Conservation (phyloP, 345 rosid genomes). For the Anastatica hierochuntica region DNA sequence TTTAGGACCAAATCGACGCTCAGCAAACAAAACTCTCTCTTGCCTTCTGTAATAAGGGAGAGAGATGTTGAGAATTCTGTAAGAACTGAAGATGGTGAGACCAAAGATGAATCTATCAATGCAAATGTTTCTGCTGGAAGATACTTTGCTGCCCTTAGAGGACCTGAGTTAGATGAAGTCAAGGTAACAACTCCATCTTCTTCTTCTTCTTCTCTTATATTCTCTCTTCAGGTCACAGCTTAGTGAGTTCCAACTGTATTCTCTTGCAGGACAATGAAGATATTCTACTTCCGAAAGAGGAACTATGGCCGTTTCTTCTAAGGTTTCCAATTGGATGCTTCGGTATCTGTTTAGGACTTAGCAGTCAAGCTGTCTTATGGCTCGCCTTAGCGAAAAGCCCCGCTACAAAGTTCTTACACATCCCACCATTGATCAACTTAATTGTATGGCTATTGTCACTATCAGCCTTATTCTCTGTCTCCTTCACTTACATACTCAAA, state of each 20-base stretch:
- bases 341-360: conserved; percentile 85
- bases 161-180: conserved; percentile 92
- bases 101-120: conserved; percentile 44
- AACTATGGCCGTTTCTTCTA: conserved; percentile 87
- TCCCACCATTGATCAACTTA: conserved; percentile 58
- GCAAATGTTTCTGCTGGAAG: conserved; percentile 80
- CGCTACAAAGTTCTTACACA: conserved; percentile 57
- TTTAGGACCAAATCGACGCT: conserved; percentile 76
- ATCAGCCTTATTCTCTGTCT: conserved; percentile 44
- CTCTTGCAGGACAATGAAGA: conserved; percentile 65
- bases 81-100: conserved; percentile 29
- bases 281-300: conserved; percentile 83
- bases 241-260: not conserved
- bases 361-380: conserved; percentile 94
- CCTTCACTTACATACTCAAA: conserved; percentile 66
- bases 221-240: conserved; percentile 3
- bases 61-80: conserved; percentile 33
- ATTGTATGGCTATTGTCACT: conserved; percentile 58
- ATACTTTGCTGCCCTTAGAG: conserved; percentile 93
- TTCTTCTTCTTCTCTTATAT: not conserved
- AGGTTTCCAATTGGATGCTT: conserved; percentile 82
- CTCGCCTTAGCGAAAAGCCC: conserved; percentile 60
- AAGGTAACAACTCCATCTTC: conserved; percentile 41
- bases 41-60: conserved; percentile 51
- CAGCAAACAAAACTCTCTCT: conserved; percentile 69